These are phyloP conservation scores for Obelidium mucronatum DNA, from an alignment of 192 early-diverging fungal genomes.

Conservation along the genomic window DNA sequence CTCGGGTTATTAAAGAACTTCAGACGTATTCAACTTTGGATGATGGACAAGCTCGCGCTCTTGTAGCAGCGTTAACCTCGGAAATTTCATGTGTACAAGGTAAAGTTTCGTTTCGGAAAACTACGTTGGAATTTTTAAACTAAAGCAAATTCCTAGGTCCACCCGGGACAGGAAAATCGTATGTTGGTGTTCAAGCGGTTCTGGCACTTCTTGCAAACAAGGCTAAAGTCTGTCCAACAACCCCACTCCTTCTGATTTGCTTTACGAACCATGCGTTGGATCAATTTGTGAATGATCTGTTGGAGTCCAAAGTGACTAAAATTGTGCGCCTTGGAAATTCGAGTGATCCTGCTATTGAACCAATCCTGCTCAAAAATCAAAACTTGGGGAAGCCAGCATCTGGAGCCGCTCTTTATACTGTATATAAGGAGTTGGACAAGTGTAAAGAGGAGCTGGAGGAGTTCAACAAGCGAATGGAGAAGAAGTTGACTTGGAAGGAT, in stretches of 20 bases:
- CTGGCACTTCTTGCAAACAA: slow-evolving; percentile 36
- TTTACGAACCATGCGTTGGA: slow-evolving; percentile 72
- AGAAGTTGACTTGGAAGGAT: slow-evolving; percentile 9
- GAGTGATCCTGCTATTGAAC: not conserved
- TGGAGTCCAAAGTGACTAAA: slow-evolving; percentile 44
- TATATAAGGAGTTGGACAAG: not conserved
- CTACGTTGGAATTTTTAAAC: not conserved
- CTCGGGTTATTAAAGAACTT: slow-evolving; percentile 11
- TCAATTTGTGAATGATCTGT: slow-evolving; percentile 64
- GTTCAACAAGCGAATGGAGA: slow-evolving; percentile 10
- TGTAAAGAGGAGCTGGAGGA: slow-evolving; percentile 1
- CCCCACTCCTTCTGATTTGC: slow-evolving; percentile 59
- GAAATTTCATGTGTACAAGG: slow-evolving; percentile 67
- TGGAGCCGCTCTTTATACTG: not conserved
- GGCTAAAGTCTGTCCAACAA: slow-evolving; percentile 27
- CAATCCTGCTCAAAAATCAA: slow-evolving; percentile 16
- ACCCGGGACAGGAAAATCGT: slow-evolving; percentile 61
- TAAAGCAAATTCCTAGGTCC: slow-evolving; percentile 51
- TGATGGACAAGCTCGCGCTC: slow-evolving; percentile 54
- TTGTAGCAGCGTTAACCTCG: slow-evolving; percentile 53
- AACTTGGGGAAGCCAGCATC: not conserved
- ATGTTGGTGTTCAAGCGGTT: slow-evolving; percentile 60
- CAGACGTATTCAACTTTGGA: slow-evolving; percentile 47
- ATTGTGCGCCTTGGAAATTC: slow-evolving; percentile 58
- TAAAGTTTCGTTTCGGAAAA: too few relatives aligned